phyloP scores from a whole-genome alignment of 2,329 filamentous ascomycete genomes.

The Xylariales sp. region DNA sequence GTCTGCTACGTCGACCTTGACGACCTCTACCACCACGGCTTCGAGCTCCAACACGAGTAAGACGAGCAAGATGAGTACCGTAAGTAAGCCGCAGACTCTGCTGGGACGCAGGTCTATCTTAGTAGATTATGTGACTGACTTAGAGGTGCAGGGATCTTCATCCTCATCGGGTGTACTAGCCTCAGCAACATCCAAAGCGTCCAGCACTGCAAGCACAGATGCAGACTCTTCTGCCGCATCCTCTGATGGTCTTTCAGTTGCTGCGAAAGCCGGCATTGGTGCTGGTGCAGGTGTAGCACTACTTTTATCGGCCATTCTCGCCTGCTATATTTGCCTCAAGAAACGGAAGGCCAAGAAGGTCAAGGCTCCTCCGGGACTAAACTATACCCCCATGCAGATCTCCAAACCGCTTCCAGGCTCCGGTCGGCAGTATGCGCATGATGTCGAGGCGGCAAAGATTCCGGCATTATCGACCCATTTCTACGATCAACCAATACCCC shows the following conservation, averaged over 20 bases:
- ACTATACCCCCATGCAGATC: slow-evolving; percentile 7
- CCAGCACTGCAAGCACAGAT: slow-evolving; percentile 1
- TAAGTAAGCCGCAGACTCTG: not conserved
- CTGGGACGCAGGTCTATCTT: not conserved
- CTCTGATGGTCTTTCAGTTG: slow-evolving; percentile 3
- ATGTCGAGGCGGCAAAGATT: slow-evolving; percentile 4
- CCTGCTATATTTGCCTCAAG: slow-evolving; percentile 5
- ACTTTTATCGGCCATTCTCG: slow-evolving; percentile 6
- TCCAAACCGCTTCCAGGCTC: slow-evolving; percentile 9
- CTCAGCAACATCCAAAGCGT: too few relatives aligned
- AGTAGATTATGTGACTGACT: not conserved
- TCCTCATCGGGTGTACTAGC: too few relatives aligned
- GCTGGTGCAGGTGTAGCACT: slow-evolving; percentile 11
- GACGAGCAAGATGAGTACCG: slow-evolving; percentile 2
- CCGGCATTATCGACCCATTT: slow-evolving; percentile 6
- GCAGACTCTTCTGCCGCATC: not conserved
- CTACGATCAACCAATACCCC: not conserved
- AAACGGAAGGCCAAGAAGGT: slow-evolving; percentile 3
- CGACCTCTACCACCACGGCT: not conserved
- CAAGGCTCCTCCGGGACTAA: not conserved
- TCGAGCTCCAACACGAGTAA: not conserved
- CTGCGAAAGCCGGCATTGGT: slow-evolving; percentile 11
- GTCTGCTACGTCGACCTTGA: not conserved
- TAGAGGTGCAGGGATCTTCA: too few relatives aligned
- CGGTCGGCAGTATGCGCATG: slow-evolving; percentile 9